Evolutionary conservation across 2,329 filamentous ascomycete species (phyloP), one percentile per base, ranked within the genome.

Genomic region (Westerdykella sp.): DNA sequence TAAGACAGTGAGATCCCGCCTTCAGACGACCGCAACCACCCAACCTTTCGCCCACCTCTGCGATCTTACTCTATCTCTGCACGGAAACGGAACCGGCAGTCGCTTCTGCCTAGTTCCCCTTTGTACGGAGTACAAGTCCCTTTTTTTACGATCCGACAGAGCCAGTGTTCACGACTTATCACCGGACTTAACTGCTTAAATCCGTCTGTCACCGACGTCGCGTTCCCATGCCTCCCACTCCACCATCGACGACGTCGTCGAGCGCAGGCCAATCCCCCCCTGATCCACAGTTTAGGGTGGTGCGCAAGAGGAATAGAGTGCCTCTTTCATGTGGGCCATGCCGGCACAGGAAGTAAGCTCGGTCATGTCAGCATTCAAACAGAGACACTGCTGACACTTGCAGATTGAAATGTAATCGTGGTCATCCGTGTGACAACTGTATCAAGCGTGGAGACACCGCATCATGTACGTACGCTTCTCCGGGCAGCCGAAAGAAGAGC

Each of bases 281-380:
- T 28, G 87, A 95, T 65, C 81, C 86, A 41, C 85, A 91, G 53
- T 95, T 87, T 60, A 81, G 87, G 56, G 84, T 96, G 40, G 86
- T 96, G 46, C 83, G 91, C 53, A 95, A 94, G 73, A 81, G 91
- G 65, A 96, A 97, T 62, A 78, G 91, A 46, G 84, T 96, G 13
- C 91, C 91, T 37, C 75, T 97, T 39, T 96, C 89, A 59, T 97
- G 91, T 66, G 87, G 84, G 53, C 87, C 90, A 25, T 97, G 91
- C 68, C 79, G 91, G 62, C 86, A 90, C 58, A 83, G 90, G 72
- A 97, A 97, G 87, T 93, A 73, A 72, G 77, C 21, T 11, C 13
- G 25, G 25, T 12, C 25, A 9, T 28, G 25, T 28, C 25, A 12
- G 25, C 25, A 11, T 35, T 9, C 15, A 23, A 21, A 12, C 6